Evolutionary conservation across 1,284 basidiomycete species (phyloP).

Genomic region (Ganoderma multipileum): DNA sequence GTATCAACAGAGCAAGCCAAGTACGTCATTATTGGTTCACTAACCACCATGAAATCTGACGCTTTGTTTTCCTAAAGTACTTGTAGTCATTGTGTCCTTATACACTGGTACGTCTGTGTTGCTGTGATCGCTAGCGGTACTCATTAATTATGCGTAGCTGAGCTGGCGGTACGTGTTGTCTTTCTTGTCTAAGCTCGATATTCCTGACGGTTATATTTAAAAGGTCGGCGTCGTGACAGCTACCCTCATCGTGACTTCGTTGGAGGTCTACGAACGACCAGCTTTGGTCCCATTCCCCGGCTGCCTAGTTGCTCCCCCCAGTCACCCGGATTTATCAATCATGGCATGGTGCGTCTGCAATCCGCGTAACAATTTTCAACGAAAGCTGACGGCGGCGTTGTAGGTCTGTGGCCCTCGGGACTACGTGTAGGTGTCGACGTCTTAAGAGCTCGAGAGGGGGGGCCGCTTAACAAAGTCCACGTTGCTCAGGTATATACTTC

Average conservation of each 20-base stretch:
- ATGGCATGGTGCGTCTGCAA: conserved; percentile 14
- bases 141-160: not conserved
- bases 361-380: not conserved
- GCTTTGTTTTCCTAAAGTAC: not conserved
- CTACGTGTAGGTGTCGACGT: conserved; percentile 13
- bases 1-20: conserved; percentile 16
- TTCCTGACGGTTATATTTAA: not conserved
- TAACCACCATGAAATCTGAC: not conserved
- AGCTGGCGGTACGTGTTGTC: not conserved
- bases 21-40: not conserved
- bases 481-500: conserved; percentile 18
- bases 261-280: conserved; percentile 8
- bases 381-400: not conserved
- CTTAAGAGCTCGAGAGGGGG: not conserved
- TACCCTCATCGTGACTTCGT: conserved; percentile 1
- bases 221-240: conserved; percentile 13
- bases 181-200: too few species aligned
- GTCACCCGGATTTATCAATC: conserved; percentile 1
- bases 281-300: conserved; percentile 14
- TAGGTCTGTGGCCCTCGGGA: conserved; percentile 16
- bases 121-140: not conserved
- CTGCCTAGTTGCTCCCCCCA: conserved; percentile 9
- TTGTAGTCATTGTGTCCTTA: conserved; percentile 9
- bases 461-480: not conserved
- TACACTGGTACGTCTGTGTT: conserved; percentile 12